Evolutionary conservation across 176 grass and related monocot species (phyloP), one percentile per base, ranked within the genome.

Genomic region (Saccharum spontaneum): DNA sequence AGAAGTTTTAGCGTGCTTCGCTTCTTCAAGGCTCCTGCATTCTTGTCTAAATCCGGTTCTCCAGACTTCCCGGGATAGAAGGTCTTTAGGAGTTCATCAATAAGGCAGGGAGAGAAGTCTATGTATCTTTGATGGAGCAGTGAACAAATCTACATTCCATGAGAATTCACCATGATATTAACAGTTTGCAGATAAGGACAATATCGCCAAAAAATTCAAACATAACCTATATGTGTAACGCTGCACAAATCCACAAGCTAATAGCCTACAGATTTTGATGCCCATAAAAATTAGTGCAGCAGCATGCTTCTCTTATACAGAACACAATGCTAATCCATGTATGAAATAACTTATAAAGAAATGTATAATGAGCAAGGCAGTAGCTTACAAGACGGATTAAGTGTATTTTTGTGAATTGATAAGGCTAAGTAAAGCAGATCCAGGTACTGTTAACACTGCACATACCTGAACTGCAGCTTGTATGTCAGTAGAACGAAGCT

Each of bases 91-190:
- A 99, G 79, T 52, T 92, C 93, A 92, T 99, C 91, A 72, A 91
- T 78, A 85, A 99, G 88, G 80, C 88, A 99, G 80, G 93, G 91
- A 38, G 97, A 95, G 88, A 99, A 99, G 62, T 99, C 97, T 78
- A 86, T 99, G 86, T 99, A 99, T 92, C 97, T 92, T 90, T 99
- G 94, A 93, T 99, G 97, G 81, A 99, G 91, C 63, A 99, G 71
- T 7, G 97, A 94, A 86, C 97, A 99, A 79, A 99, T 90, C 93
- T 99, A 84, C 88, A 90, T 78, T 63, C n/a, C 17, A 88, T 82
- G 31, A 31, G 65, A 57, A 52, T 64, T 50, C 50, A 23, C 31
- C 57, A 23, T 17, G 39, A 38, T 44, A 66, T 66, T 36, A 57
- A 48, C 41, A 41, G 31, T 73, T 45, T 33, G 17, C 12, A 70